Base-by-base conservation (phyloP, 495 filamentous ascomycete species). In the Saxophila tyrrhenica region DNA sequence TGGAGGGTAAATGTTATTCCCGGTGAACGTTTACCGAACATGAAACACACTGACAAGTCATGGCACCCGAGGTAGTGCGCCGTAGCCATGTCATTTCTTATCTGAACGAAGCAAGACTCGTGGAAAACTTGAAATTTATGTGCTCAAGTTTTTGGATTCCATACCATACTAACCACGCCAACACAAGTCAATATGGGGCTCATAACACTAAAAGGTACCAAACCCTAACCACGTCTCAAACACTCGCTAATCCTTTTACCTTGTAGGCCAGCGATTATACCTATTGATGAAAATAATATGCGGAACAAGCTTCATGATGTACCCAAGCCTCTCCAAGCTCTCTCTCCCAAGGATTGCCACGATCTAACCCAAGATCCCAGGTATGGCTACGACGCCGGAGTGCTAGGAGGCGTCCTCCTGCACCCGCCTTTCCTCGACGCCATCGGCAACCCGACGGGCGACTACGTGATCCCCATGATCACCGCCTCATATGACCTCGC, bases 381-480 rank as follows among this genome's bases (percentile, higher is more conserved):
- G 41, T 38, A 54, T 25, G 24, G 17, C 9, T 72, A 69, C 42
- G 67, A 73, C 52, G 69, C 70, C 1, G 70, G 70, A 7, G 68
- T 72, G 2, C 64, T 73, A 11, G 70, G 70, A 20, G 70, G 69
- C 49, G 62, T 73, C 2, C 66, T 68, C 20, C 55, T 65, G 13
- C 67, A 68, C 1, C 47, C 61, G 5, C 62, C 67, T 0, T 73
- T 68, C 54, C 63, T 60, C 0, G 48, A 62, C 23, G 69, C 70
- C 15, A 64, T 73, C 47, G 57, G 66, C 52, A 65, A 72, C 45
- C 69, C 67, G 8, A 68, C 53, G 1, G 65, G 61, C 1, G 58
- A 51, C 1, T 65, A 67, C 24, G 64, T 58, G 9, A 72, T 72
- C 42, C 68, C 68, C 13, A 69, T 72, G 62, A 63, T 71, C 41